Base-by-base conservation (phyloP, 2,329 filamentous ascomycete genomes). In the Fusarium tricinctum region DNA sequence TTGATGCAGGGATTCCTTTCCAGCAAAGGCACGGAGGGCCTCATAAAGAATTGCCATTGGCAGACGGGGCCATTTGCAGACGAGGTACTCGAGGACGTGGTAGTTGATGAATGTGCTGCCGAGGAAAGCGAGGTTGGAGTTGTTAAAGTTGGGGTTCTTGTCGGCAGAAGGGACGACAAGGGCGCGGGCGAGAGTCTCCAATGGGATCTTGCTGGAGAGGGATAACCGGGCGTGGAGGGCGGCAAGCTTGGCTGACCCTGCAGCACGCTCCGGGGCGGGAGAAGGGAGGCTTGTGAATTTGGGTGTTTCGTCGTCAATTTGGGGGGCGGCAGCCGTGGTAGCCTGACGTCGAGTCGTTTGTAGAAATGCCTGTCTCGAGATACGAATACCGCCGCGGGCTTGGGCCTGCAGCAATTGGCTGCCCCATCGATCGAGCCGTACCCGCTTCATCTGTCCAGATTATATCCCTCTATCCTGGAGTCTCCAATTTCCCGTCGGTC, bases 221-320 rank as follows among this genome's bases (percentile, higher is more conserved):
- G 89, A 89, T 65, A 99, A 88, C 79, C 96, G 92, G 73, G 94
- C 93, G 80, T 97, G 94, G 45, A 99, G 88, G 69, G 96, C 94
- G 68, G 94, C 90, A 73, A 99, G 91, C 83, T 97, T 98, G 66
- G 94, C 90, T 46, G 95, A 98, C 70, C 84, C 80, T 63, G 85
- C 81, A 43, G 93, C 91, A 70, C 85, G 85, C 73, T 86, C 82
- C 70, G 89, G 88, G 55, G 87, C 87, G 70, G 93, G 93, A 74
- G 93, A 95, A 53, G 92, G 91, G 68, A 91, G 84, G 66, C 78
- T 76, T 63, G 73, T 69, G 28, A 64, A 63, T 35, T 71, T 61
- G 61, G 58, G 61, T 57, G 73, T 61, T 50, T 73, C 61, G 20
- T 67, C 33, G 23, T 77, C 72, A 59, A 72, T 43, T 62, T 55